Evolutionary conservation across 2,329 filamentous ascomycete genomes (phyloP).

Genomic region (Calonectria montana): DNA sequence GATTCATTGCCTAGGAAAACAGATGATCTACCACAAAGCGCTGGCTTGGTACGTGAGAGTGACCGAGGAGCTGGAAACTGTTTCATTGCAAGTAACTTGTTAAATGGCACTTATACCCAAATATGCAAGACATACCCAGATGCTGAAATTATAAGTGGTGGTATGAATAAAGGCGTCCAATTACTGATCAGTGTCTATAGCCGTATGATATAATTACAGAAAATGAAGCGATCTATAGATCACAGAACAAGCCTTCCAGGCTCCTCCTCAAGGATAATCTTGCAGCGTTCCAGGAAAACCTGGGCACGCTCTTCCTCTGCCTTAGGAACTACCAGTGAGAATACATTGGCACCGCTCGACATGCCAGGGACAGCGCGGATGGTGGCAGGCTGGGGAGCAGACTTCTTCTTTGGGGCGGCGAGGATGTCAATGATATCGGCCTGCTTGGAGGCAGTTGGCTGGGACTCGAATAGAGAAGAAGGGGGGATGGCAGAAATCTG

Average conservation of each 20-base stretch:
- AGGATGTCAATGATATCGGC: conserved; percentile 88
- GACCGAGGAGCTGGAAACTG: not conserved
- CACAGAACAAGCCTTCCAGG: conserved; percentile 79
- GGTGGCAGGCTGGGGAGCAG: conserved; percentile 36
- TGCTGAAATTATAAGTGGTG: not conserved
- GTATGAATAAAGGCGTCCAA: conserved; percentile 21
- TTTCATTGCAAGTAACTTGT: not conserved
- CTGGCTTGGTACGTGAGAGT: too few relatives aligned
- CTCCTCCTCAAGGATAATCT: conserved; percentile 83
- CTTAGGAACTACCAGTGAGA: conserved; percentile 82
- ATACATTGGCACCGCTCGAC: conserved; percentile 75
- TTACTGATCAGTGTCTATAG: conserved; percentile 40
- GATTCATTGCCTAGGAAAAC: not conserved
- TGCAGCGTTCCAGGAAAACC: conserved; percentile 87
- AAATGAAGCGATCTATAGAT: conserved; percentile 41
- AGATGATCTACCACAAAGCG: not conserved
- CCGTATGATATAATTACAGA: conserved; percentile 46
- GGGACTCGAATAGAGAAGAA: conserved; percentile 51
- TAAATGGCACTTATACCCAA: not conserved
- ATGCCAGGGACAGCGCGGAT: conserved; percentile 57
- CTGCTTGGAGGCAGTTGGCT: conserved; percentile 46
- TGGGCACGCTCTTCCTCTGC: conserved; percentile 85
- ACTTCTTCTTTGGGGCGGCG: conserved; percentile 53
- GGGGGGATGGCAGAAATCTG: conserved; percentile 72
- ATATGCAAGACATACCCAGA: not conserved